Conservation (phyloP, 2,329 filamentous ascomycete species). For the Aurifilum marmelostoma region DNA sequence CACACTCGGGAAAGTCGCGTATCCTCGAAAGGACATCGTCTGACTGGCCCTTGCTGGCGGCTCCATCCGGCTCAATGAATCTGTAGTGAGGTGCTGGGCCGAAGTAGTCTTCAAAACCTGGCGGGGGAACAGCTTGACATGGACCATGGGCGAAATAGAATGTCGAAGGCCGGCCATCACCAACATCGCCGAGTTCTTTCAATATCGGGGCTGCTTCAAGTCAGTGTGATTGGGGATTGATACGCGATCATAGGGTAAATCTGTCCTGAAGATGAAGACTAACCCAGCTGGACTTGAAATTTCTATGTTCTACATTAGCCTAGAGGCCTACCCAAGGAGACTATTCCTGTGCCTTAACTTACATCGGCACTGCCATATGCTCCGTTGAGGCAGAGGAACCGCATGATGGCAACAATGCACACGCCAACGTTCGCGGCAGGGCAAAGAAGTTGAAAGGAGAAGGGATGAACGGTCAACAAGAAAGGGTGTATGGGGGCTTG, state of each 20-base stretch:
- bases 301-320: slow-evolving; percentile 44
- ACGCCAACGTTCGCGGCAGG: too few species aligned
- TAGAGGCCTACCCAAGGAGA: background rate
- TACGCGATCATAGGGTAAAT: too few species aligned
- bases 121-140: slow-evolving; percentile 40
- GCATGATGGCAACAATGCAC: slow-evolving; percentile 33
- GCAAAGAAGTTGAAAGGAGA: background rate
- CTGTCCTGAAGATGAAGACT: slow-evolving; percentile 8
- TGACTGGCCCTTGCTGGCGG: slow-evolving; percentile 45
- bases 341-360: slow-evolving; percentile 31
- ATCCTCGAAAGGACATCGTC: slow-evolving; percentile 36
- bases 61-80: slow-evolving; percentile 55
- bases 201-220: slow-evolving; percentile 28
- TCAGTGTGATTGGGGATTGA: slow-evolving; percentile 6
- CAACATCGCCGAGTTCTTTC: slow-evolving; percentile 22
- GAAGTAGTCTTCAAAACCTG: slow-evolving; percentile 61
- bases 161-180: slow-evolving; percentile 15
- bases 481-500: background rate
- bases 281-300: slow-evolving; percentile 59
- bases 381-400: slow-evolving; percentile 54
- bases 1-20: slow-evolving; percentile 39
- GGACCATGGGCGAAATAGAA: slow-evolving; percentile 26
- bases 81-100: slow-evolving; percentile 58
- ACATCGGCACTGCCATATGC: slow-evolving; percentile 57
- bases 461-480: background rate